Percentiles rank a stretch among this genome's conserved stretches.
Evolutionary conservation across 176 grass and related monocot genomes (phyloP).

Genomic region (Oryza nivara): DNA sequence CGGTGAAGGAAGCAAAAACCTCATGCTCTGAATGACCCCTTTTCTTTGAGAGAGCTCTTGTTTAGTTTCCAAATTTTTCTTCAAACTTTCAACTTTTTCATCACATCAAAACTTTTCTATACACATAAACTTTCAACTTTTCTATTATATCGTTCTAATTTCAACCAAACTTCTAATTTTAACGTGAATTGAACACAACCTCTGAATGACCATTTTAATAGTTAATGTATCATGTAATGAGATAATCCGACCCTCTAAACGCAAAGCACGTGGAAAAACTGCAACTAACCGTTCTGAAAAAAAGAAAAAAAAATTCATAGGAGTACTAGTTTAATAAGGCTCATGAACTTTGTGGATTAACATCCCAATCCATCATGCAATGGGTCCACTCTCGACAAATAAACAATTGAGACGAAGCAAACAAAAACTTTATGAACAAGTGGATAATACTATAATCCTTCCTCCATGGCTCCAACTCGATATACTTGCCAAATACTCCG

Average conservation of each 20-base stretch:
- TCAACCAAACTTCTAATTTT: too few species aligned
- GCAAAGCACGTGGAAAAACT: neutral
- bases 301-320: too few species aligned
- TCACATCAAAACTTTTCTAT: too few species aligned
- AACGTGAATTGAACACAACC: too few species aligned
- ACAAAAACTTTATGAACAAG: neutral
- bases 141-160: too few species aligned
- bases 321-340: neutral
- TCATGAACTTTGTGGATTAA: neutral
- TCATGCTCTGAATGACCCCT: neutral
- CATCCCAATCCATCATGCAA: neutral
- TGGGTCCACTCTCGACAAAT: neutral
- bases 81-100: too few species aligned
- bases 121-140: too few species aligned
- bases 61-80: too few species aligned
- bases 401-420: neutral
- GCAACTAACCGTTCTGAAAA: neutral
- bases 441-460: neutral
- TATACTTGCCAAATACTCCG: neutral
- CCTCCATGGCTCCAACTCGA: too few species aligned
- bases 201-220: too few species aligned
- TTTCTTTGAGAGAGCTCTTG: too few species aligned
- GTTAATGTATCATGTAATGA: too few species aligned
- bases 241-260: neutral
- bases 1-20: neutral